Conservation (phyloP, 768 basidiomycete species). For the Astraeus odoratus region DNA sequence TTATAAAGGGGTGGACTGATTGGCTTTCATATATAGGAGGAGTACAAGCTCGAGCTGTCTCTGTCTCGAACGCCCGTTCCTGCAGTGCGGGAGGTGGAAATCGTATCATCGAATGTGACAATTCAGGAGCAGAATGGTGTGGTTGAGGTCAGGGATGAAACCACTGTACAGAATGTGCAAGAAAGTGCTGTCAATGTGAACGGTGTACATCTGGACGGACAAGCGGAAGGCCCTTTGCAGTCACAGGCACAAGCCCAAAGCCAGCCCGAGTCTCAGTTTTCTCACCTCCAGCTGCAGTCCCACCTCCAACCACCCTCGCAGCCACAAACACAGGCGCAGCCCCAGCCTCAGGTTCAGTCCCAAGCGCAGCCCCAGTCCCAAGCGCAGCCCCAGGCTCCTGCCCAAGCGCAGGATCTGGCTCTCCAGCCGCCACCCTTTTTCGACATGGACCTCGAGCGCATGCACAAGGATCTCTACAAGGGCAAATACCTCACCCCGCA, state of each 20-base stretch:
- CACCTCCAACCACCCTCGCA: constrained; percentile 19
- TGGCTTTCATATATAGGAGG: too few relatives aligned
- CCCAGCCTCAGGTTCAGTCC: constrained; percentile 23
- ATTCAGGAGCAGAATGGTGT: constrained; percentile 35
- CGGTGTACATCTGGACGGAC: constrained; percentile 23
- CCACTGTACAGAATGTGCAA: constrained; percentile 21
- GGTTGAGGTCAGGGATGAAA: constrained; percentile 38
- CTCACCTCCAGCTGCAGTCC: constrained; percentile 30
- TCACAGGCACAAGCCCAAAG: constrained; percentile 31
- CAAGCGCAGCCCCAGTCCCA: constrained; percentile 25
- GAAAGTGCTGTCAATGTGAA: constrained; percentile 31
- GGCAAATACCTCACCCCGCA: constrained; percentile 81
- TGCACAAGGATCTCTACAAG: constrained; percentile 80
- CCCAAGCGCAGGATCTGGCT: background rate
- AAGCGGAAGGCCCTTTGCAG: constrained; percentile 13
- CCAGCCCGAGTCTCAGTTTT: too few relatives aligned
- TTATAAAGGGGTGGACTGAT: too few relatives aligned
- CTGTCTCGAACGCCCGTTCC: constrained; percentile 2
- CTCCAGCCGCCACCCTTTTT: constrained; percentile 43
- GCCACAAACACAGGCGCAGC: constrained; percentile 31
- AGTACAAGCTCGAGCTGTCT: constrained; percentile 50
- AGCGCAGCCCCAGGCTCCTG: background rate
- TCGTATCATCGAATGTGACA: constrained; percentile 32
- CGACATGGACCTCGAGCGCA: constrained; percentile 88
- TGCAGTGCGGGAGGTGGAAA: constrained; percentile 22